Conservation (phyloP, 495 filamentous ascomycete genomes). For the Symbiotaphrina buchneri region DNA sequence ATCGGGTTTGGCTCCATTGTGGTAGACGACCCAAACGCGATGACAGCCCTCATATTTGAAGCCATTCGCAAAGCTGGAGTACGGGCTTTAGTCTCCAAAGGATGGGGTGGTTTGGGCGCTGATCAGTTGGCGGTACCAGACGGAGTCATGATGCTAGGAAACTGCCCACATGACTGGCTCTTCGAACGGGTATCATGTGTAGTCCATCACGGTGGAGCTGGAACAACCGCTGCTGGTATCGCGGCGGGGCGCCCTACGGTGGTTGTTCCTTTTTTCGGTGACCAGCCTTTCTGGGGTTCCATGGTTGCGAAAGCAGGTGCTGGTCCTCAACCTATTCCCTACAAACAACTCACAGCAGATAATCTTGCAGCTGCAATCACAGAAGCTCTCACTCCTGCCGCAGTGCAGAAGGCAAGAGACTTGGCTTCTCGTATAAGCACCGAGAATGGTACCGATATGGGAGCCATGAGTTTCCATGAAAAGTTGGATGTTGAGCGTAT, state of each 20-base stretch:
- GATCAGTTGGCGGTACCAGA: constrained; percentile 36
- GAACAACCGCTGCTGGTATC: constrained; percentile 59
- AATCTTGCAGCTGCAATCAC: constrained; percentile 38
- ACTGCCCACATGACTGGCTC: constrained; percentile 66
- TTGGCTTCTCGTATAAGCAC: constrained; percentile 35
- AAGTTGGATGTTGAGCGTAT: constrained; percentile 35
- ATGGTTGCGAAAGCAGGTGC: constrained; percentile 53
- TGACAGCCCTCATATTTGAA: constrained; percentile 47
- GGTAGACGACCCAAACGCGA: constrained; percentile 42
- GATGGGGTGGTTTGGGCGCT: constrained; percentile 56
- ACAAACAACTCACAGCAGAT: constrained; percentile 38
- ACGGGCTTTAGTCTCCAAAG: constrained; percentile 55
- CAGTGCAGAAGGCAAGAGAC: constrained; percentile 27
- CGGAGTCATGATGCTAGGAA: constrained; percentile 54
- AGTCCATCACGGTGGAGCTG: constrained; percentile 66
- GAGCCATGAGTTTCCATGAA: constrained; percentile 45
- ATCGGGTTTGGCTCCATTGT: constrained; percentile 73
- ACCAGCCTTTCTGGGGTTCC: constrained; percentile 66
- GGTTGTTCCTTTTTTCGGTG: constrained; percentile 69
- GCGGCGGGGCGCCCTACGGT: constrained; percentile 45
- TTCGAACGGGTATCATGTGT: constrained; percentile 55
- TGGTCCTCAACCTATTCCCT: constrained; percentile 47
- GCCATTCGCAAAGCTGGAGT: constrained; percentile 41
- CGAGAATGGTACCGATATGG: constrained; percentile 40
- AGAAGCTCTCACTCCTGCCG: constrained; percentile 31